phyloP scores from a whole-genome alignment of 192 early-diverging fungal genomes.

The Coemansia sp. region DNA sequence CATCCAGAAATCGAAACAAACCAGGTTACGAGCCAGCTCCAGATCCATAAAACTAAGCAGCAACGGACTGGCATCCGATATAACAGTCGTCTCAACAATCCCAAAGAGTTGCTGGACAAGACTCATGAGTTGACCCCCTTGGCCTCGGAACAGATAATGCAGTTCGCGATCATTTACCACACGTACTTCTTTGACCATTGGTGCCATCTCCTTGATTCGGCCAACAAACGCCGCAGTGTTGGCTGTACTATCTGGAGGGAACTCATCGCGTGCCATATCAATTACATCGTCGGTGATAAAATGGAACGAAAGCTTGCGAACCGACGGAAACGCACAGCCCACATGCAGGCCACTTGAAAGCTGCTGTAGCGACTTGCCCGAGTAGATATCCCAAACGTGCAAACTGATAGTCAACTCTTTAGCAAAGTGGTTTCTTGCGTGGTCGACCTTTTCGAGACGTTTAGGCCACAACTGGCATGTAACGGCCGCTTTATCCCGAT shows the following conservation, averaged over 20 bases:
- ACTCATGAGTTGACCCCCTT: background rate
- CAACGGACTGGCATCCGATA: background rate
- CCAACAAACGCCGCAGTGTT: background rate
- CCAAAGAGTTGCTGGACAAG: background rate
- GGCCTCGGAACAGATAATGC: background rate
- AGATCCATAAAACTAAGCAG: background rate
- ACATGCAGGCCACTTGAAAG: background rate
- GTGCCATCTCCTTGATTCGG: background rate
- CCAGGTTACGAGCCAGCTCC: background rate
- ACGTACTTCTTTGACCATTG: background rate
- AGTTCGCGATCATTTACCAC: background rate
- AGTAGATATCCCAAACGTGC: background rate
- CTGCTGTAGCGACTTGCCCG: background rate
- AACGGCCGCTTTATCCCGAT: background rate
- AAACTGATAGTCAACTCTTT: background rate
- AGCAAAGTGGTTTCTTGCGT: background rate
- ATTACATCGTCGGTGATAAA: background rate
- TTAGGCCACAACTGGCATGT: background rate
- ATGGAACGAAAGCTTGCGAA: background rate
- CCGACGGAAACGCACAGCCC: background rate
- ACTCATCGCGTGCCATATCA: background rate
- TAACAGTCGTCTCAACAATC: background rate
- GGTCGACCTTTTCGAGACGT: background rate
- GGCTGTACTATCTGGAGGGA: background rate
- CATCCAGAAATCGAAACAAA: background rate